Percentiles rank a stretch among this genome's conserved stretches.
These are phyloP conservation scores for Scytalidium lignicola DNA, from an alignment of 2,329 filamentous ascomycete species.

Conservation along the genomic window DNA sequence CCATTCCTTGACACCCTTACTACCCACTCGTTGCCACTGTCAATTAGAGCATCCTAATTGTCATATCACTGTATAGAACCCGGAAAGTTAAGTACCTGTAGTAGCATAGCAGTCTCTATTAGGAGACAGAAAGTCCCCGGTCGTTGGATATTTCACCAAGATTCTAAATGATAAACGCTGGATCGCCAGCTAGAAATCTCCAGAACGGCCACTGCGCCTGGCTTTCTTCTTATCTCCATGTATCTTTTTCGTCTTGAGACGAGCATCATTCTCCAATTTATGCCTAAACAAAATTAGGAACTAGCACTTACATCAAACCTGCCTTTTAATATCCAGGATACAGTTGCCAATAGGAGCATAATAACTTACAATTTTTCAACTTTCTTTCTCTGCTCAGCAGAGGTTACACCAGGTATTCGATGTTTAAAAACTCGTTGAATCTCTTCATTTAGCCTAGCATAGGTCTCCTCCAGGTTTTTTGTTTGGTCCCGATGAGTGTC, in stretches of 20 bases:
- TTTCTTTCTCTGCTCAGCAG: slow-evolving; percentile 48
- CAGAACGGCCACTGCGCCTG: slow-evolving; percentile 1
- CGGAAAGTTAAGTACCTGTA: too few relatives aligned
- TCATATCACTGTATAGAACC: too few relatives aligned
- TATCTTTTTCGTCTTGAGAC: slow-evolving; percentile 26
- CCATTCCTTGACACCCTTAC: too few relatives aligned
- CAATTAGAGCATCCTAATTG: too few relatives aligned
- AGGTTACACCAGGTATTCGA: slow-evolving; percentile 23
- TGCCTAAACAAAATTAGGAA: slow-evolving; percentile 14
- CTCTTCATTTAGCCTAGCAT: slow-evolving; percentile 21
- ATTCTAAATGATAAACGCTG: background rate
- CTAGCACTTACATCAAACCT: background rate
- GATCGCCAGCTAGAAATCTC: slow-evolving; percentile 2
- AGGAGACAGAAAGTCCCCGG: too few relatives aligned
- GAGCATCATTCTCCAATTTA: slow-evolving; percentile 22
- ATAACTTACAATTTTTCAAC: slow-evolving; percentile 36
- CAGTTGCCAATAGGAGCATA: too few relatives aligned
- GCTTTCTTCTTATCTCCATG: slow-evolving; percentile 26
- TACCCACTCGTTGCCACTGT: too few relatives aligned
- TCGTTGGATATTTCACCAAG: too few relatives aligned
- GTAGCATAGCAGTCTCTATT: too few relatives aligned
- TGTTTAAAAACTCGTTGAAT: slow-evolving; percentile 21
- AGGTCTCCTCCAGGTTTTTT: slow-evolving; percentile 23
- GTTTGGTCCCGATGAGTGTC: slow-evolving; percentile 21
- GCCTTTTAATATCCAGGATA: too few relatives aligned